Percentiles rank a stretch among this genome's conserved stretches.
Evolutionary conservation across 768 basidiomycete genomes (phyloP).

Genomic region (Suillus sp.): DNA sequence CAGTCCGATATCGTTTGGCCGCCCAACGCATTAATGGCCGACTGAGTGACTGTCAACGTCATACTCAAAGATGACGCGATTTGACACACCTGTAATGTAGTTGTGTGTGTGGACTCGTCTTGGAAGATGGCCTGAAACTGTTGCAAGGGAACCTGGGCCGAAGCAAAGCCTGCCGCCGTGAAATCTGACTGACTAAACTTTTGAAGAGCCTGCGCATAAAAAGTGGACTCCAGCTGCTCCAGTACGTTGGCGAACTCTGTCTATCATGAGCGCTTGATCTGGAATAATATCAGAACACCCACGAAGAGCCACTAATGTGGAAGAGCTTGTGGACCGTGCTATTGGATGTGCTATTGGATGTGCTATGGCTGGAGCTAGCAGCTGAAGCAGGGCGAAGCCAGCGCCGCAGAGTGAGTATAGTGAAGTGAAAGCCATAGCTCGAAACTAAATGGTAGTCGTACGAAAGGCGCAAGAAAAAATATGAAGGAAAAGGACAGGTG

Average conservation of each 20-base stretch:
- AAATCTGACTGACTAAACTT: conserved; percentile 72
- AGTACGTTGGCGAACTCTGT: conserved; percentile 76
- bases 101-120: conserved; percentile 66
- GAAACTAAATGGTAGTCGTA: not conserved
- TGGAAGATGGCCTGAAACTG: conserved; percentile 58
- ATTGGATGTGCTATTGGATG: conserved; percentile 19
- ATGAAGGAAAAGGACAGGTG: conserved; percentile 42
- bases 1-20: conserved; percentile 56
- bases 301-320: conserved; percentile 56
- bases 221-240: conserved; percentile 70
- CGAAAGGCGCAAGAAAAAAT: not conserved
- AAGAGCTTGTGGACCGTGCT: conserved; percentile 11
- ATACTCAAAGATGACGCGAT: not conserved
- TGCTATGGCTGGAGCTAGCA: conserved; percentile 10
- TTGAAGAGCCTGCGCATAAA: conserved; percentile 65
- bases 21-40: conserved; percentile 56
- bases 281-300: conserved; percentile 30
- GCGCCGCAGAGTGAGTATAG: conserved; percentile 1
- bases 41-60: conserved; percentile 29
- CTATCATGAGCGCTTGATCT: not conserved
- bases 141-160: conserved; percentile 55
- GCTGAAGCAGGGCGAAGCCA: conserved; percentile 4
- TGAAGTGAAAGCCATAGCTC: not conserved
- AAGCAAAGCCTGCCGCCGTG: conserved; percentile 61
- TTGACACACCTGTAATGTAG: conserved; percentile 49